Conservation (phyloP, 192 early-diverging fungal genomes). For the Coemansia sp. region DNA sequence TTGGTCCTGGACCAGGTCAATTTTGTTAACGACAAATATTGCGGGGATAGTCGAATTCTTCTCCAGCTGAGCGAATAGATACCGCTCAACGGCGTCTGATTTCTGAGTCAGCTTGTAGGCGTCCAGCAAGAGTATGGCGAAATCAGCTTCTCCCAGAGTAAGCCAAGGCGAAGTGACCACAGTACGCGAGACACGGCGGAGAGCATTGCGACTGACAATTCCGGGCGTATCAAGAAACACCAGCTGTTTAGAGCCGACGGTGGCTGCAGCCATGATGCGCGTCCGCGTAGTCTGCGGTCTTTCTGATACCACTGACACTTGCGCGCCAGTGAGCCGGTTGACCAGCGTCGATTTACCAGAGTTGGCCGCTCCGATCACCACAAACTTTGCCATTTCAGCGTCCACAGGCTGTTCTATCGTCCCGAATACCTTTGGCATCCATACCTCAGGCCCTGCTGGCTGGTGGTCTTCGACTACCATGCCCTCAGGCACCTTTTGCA, state of each 20-base stretch:
- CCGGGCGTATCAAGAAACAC: constrained; percentile 59
- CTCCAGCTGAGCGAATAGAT: constrained; percentile 28
- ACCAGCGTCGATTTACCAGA: constrained; percentile 80
- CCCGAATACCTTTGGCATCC: constrained; percentile 46
- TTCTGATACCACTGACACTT: constrained; percentile 70
- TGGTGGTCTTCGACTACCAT: constrained; percentile 14
- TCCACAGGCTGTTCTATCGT: constrained; percentile 62
- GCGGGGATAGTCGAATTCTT: constrained; percentile 17
- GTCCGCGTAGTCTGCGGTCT: constrained; percentile 74
- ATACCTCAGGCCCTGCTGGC: constrained; percentile 11
- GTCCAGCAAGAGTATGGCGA: constrained; percentile 37
- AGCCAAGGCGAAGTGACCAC: constrained; percentile 52
- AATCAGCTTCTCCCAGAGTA: constrained; percentile 38
- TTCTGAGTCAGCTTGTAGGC: constrained; percentile 45
- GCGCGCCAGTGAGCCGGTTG: constrained; percentile 62
- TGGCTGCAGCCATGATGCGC: constrained; percentile 62
- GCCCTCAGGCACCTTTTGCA: constrained; percentile 7
- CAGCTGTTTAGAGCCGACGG: constrained; percentile 65
- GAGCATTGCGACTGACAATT: constrained; percentile 39
- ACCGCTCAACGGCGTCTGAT: constrained; percentile 34
- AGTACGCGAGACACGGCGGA: constrained; percentile 34
- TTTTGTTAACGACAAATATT: constrained; percentile 49
- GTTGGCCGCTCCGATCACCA: constrained; percentile 71
- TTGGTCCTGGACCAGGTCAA: constrained; percentile 35
- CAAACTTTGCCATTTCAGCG: constrained; percentile 63